Base-by-base conservation (phyloP, 2,329 filamentous ascomycete genomes). In the Neofusicoccum kwambonambiense region DNA sequence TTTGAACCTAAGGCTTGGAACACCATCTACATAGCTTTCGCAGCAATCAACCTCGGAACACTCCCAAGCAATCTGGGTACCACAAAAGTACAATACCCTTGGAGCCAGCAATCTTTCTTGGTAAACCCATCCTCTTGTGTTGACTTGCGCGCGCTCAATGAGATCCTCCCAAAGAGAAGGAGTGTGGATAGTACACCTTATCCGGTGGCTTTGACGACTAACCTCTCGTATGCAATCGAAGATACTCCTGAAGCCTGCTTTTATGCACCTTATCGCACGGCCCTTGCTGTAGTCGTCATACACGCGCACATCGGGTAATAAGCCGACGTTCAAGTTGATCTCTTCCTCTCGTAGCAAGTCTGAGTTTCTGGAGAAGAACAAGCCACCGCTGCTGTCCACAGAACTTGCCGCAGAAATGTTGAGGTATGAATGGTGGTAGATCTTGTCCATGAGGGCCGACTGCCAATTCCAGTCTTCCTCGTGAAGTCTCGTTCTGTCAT, bases 81-180 rank as follows among this genome's bases (percentile, higher is more conserved):
- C 37, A 37, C 68, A 69, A 44, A 72, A 73, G n/a, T 73, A 69
- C 0, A 73, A 1, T 0, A 73, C 67, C 6, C 71, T 64, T 1
- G 69, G 69, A 7, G 69, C 58, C 45, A 73, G 35, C 2, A 73
- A 49, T 2, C 71, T 61, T 41, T 73, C 71, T 49, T 73, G 71
- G 0, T 71, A 51, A 0, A 71, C 69, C 71, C 71, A 73, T 2
- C 62, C 71, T n/a, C 71, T 41, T n/a, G 11, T 42, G 49, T 72
- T 71, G 6, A 73, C 62, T 1, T 69, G 65, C 39, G 65, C 67
- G 0, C 64, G 15, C 3, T 71, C 67, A 3, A 73, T 66, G 1
- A 65, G 47, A 1, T 68, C 51, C 1, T 63, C n/a, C 70, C 70
- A 71, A 9, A 64, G 41, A 3, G 67, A 66, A 2, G 49, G 47